Evolutionary conservation across 495 filamentous ascomycete species (phyloP).

Genomic region (Xylona heveae): DNA sequence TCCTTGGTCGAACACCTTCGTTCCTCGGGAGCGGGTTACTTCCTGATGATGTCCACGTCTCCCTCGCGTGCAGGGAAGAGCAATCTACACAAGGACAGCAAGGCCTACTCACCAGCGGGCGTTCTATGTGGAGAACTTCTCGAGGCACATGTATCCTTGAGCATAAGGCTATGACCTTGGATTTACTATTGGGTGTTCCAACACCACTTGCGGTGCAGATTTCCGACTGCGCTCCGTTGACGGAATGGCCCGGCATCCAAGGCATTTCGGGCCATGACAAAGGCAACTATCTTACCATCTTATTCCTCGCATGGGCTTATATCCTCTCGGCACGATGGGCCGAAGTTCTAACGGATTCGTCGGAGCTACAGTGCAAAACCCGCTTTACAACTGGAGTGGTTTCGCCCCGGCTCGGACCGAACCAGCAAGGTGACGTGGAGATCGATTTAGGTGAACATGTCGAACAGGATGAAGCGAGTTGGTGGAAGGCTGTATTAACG

Average conservation of each 20-base stretch:
- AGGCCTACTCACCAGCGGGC: slow-evolving; percentile 8
- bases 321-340: slow-evolving; percentile 13
- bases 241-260: slow-evolving; percentile 10
- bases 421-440: slow-evolving; percentile 7
- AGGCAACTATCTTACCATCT: slow-evolving; percentile 10
- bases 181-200: slow-evolving; percentile 8
- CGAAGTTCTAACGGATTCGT: slow-evolving; percentile 10
- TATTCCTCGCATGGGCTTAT: slow-evolving; percentile 15
- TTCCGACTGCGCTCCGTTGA: slow-evolving; percentile 9
- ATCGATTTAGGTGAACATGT: slow-evolving; percentile 10
- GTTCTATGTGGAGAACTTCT: slow-evolving; percentile 12
- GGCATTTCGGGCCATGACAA: slow-evolving; percentile 10
- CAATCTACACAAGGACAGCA: too few relatives aligned
- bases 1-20: slow-evolving; percentile 8
- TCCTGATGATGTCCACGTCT: slow-evolving; percentile 4
- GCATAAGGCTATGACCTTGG: slow-evolving; percentile 8
- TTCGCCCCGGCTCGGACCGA: not conserved
- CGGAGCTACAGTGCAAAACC: too few relatives aligned
- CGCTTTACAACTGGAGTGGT: slow-evolving; percentile 2
- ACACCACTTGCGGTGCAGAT: slow-evolving; percentile 7
- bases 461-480: slow-evolving; percentile 7
- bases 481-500: slow-evolving; percentile 10
- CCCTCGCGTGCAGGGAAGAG: slow-evolving; percentile 10
- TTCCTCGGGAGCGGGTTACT: slow-evolving; percentile 10
- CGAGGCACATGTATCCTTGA: slow-evolving; percentile 7